phyloP scores from a whole-genome alignment of 139 green algal species.

The Trebouxia sp. region DNA sequence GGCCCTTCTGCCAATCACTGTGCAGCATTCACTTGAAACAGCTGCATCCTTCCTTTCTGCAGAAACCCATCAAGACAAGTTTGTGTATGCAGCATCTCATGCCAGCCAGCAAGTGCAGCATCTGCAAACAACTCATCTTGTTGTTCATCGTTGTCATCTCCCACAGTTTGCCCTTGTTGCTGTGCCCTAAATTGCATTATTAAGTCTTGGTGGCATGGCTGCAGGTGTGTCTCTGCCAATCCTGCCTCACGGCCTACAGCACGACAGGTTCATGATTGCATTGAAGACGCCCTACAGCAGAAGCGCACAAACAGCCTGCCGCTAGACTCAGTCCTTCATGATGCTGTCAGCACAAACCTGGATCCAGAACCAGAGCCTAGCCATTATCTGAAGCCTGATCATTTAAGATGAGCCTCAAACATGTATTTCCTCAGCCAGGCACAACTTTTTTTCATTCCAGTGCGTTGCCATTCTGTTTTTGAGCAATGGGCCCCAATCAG shows the following conservation, averaged over 20 bases:
- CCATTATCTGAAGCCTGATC: background rate
- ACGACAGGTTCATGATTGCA: constrained; percentile 6
- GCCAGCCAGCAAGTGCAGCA: too few species aligned
- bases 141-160: too few species aligned
- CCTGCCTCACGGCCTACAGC: background rate
- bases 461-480: background rate
- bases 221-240: background rate
- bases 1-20: too few species aligned
- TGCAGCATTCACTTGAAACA: too few species aligned
- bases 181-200: background rate
- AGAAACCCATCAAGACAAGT: too few species aligned
- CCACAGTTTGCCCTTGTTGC: too few species aligned
- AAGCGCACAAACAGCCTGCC: constrained; percentile 5
- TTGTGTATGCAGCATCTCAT: too few species aligned
- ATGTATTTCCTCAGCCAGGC: too few species aligned
- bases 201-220: background rate
- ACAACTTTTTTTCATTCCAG: too few species aligned
- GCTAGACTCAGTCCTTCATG: background rate
- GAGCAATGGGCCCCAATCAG: background rate
- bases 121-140: too few species aligned
- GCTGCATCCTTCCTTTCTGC: too few species aligned
- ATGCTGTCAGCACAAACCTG: constrained; percentile 15
- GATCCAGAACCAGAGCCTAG: background rate
- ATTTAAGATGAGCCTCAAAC: background rate
- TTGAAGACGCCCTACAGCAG: background rate